phyloP scores from a whole-genome alignment of 176 grass and related monocot species.

The barley (Hordeum vulgare) region MorexV3_pseudomolecules_assembly NC_058521.1:517329956-517330455 shows the following conservation, averaged over 20 bases:
- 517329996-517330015: constrained; percentile 34
- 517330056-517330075: constrained; percentile 3
- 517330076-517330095: background rate
- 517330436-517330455: too few species aligned
- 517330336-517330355: too few species aligned
- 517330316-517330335: too few species aligned
- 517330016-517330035: constrained; percentile 31
- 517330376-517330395: too few species aligned
- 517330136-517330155: background rate
- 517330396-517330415: too few species aligned
- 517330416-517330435: too few species aligned
- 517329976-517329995: constrained; percentile 37
- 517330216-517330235: background rate
- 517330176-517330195: background rate
- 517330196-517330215: background rate
- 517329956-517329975: constrained; percentile 22
- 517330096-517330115: constrained; percentile 12
- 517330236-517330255: background rate
- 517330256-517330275: too few species aligned
- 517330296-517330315: too few species aligned
- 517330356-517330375: too few species aligned
- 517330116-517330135: constrained; percentile 9
- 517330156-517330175: too few species aligned
- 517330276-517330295: too few species aligned
- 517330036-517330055: background rate